Evolutionary conservation across 2,329 filamentous ascomycete species (phyloP).

Genomic region (Fusarium graminum): DNA sequence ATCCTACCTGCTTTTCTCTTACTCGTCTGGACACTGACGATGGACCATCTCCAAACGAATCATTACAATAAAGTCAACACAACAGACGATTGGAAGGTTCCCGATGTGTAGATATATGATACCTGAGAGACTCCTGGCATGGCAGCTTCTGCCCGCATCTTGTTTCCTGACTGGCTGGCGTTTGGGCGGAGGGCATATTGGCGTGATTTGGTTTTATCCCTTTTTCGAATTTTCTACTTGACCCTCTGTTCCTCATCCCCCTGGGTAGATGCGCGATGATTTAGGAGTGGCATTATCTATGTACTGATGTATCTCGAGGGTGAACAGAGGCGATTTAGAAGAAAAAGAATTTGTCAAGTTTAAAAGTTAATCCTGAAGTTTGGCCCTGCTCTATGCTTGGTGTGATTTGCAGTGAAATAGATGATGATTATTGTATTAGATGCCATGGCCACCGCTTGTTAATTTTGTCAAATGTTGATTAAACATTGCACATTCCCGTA

Average conservation of each 20-base stretch:
- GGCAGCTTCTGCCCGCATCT: slow-evolving; percentile 48
- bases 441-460: neutral
- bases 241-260: slow-evolving; percentile 35
- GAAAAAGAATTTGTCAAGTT: slow-evolving; percentile 43
- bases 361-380: slow-evolving; percentile 37
- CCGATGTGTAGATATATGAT: slow-evolving; percentile 53
- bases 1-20: slow-evolving; percentile 46
- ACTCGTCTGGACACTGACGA: slow-evolving; percentile 48
- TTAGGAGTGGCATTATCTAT: slow-evolving; percentile 22
- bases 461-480: neutral
- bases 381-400: slow-evolving; percentile 1
- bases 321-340: slow-evolving; percentile 37
- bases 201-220: slow-evolving; percentile 52
- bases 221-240: slow-evolving; percentile 46
- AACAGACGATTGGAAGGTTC: slow-evolving; percentile 46
- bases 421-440: neutral
- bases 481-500: neutral
- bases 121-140: slow-evolving; percentile 53
- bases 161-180: slow-evolving; percentile 53
- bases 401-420: slow-evolving; percentile 16
- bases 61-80: slow-evolving; percentile 38
- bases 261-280: slow-evolving; percentile 25
- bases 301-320: slow-evolving; percentile 31
- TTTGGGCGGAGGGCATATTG: slow-evolving; percentile 53
- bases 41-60: slow-evolving; percentile 41